A percentile compares a stretch with the other conserved stretches of the same genome.
Evolutionary conservation across 257 asterid species (phyloP).

Genomic region (Fraxinus quadrangulata): DNA sequence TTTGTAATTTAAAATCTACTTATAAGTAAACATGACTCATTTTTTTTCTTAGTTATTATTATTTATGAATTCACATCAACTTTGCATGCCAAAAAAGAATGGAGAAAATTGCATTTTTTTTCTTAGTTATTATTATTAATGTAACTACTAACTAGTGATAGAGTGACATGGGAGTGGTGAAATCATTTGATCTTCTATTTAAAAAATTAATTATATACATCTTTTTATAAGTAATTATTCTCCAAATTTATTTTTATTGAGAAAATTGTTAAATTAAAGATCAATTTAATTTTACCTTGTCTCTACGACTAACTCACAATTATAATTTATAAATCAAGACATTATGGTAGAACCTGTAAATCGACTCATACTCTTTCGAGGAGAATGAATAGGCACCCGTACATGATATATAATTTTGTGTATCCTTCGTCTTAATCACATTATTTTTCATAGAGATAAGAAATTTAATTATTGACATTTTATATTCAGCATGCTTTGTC

Average conservation of each 20-base stretch:
- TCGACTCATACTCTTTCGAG: neutral
- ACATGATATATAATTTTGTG: no score
- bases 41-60: no score
- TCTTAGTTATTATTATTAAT: no score
- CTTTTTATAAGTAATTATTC: no score
- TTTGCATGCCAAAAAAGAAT: neutral
- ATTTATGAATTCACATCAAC: neutral
- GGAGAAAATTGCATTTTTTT: slow-evolving; percentile 24
- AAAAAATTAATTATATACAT: neutral
- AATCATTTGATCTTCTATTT: no score
- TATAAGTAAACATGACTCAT: neutral
- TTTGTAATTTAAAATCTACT: neutral
- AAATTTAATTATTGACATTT: neutral
- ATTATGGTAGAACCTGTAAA: neutral
- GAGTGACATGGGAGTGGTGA: no score
- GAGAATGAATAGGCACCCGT: neutral
- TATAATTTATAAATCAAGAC: no score
- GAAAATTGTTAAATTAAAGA: neutral
- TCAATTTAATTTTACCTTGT: neutral
- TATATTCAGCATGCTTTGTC: neutral
- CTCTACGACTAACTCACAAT: no score
- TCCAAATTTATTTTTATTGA: neutral
- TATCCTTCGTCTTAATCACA: no score
- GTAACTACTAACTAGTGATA: slow-evolving; percentile 9
- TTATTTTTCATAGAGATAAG: neutral